Evolutionary conservation across 495 filamentous ascomycete species (phyloP).

Genomic region (Aspergillus indologenus): DNA sequence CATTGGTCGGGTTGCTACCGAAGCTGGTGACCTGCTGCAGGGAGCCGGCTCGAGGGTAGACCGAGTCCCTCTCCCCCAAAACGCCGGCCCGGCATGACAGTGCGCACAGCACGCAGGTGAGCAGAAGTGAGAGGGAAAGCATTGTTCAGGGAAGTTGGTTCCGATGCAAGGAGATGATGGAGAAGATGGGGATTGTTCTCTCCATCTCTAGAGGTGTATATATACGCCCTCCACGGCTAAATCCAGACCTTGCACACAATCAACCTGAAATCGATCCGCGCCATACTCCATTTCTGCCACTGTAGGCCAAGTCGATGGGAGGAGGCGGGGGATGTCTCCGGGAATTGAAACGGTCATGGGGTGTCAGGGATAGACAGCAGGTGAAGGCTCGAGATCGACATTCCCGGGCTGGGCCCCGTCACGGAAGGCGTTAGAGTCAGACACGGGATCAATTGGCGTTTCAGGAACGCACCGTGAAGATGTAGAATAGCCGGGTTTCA

Average conservation of each 20-base stretch:
- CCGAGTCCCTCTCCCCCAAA: neutral
- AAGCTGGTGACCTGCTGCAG: conserved; percentile 24
- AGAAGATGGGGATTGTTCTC: neutral
- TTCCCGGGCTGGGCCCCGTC: neutral
- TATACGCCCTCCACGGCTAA: neutral
- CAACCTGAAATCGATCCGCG: neutral
- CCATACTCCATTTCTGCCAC: neutral
- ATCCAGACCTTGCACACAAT: neutral
- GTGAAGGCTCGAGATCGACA: neutral
- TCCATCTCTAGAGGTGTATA: neutral
- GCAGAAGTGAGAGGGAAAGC: neutral
- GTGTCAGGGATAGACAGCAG: neutral
- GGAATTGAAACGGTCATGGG: neutral
- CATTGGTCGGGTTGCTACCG: conserved; percentile 40
- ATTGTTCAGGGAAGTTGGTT: neutral
- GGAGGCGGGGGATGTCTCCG: too few relatives aligned
- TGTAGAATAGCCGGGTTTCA: neutral
- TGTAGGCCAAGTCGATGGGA: neutral
- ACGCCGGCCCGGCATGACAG: conserved; percentile 10
- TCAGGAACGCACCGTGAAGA: neutral
- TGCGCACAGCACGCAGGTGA: conserved; percentile 10
- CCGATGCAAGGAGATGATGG: neutral
- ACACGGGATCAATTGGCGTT: neutral
- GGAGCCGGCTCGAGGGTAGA: conserved; percentile 15
- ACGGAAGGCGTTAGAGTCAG: neutral